phyloP scores from a whole-genome alignment of 768 basidiomycete genomes.

The Lentinula raphanica region DNA sequence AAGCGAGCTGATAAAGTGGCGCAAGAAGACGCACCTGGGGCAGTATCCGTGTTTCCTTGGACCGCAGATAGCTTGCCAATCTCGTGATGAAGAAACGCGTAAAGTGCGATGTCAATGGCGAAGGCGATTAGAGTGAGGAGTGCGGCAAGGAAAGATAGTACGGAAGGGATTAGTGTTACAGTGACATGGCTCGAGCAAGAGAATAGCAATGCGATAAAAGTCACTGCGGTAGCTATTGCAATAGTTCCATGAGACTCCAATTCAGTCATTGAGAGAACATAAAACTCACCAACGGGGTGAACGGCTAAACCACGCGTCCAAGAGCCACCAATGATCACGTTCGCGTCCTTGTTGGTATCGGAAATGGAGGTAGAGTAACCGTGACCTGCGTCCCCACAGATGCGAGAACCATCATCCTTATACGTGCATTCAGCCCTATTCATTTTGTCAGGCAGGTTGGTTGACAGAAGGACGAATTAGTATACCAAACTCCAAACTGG shows the following conservation, averaged over 20 bases:
- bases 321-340: slow-evolving; percentile 40
- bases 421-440: slow-evolving; percentile 62
- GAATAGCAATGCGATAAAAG: slow-evolving; percentile 51
- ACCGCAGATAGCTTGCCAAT: slow-evolving; percentile 44
- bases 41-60: slow-evolving; percentile 46
- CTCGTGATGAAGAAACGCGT: slow-evolving; percentile 53
- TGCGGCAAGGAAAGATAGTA: slow-evolving; percentile 67
- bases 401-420: slow-evolving; percentile 33
- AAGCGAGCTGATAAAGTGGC: slow-evolving; percentile 3
- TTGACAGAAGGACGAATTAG: slow-evolving; percentile 7
- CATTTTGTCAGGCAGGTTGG: neutral
- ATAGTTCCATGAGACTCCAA: too few relatives aligned
- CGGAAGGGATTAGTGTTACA: slow-evolving; percentile 46
- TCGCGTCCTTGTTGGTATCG: slow-evolving; percentile 30
- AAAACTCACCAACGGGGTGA: slow-evolving; percentile 64
- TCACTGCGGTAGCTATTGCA: slow-evolving; percentile 42
- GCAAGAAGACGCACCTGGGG: slow-evolving; percentile 46
- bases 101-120: slow-evolving; percentile 72
- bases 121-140: slow-evolving; percentile 67
- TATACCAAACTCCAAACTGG: slow-evolving; percentile 73
- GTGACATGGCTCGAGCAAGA: slow-evolving; percentile 46
- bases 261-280: too few relatives aligned
- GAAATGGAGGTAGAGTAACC: slow-evolving; percentile 49
- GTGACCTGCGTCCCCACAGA: slow-evolving; percentile 46
- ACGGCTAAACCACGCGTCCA: slow-evolving; percentile 75